These are phyloP conservation scores for Bombardia bombarda DNA, from an alignment of 495 filamentous ascomycete species.

Conservation along the genomic window DNA sequence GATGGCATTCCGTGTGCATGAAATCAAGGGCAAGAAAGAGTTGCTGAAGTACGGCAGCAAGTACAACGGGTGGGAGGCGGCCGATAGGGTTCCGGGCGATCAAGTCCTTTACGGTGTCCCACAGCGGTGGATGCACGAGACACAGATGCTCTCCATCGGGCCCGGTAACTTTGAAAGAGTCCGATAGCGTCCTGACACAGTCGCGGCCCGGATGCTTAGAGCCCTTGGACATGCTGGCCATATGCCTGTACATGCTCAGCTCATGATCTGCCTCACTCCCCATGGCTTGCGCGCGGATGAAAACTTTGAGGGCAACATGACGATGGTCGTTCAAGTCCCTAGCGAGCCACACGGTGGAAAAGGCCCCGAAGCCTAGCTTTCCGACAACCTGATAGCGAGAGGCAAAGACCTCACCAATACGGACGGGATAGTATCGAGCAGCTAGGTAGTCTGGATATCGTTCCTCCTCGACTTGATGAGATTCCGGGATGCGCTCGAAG, in stretches of 20 bases:
- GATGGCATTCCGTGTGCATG: conserved; percentile 30
- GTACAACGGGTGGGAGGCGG: conserved; percentile 18
- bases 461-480: conserved; percentile 25
- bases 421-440: conserved; percentile 40
- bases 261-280: conserved; percentile 28
- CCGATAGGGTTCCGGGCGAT: conserved; percentile 20
- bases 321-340: conserved; percentile 34
- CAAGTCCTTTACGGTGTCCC: conserved; percentile 25
- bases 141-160: conserved; percentile 34
- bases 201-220: conserved; percentile 26
- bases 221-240: conserved; percentile 17
- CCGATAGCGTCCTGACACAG: conserved; percentile 29
- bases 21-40: conserved; percentile 34
- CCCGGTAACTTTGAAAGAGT: conserved; percentile 31
- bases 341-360: conserved; percentile 48
- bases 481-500: not conserved
- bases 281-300: conserved; percentile 18
- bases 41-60: conserved; percentile 24
- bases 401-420: conserved; percentile 40
- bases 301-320: conserved; percentile 38
- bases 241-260: conserved; percentile 30
- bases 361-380: conserved; percentile 47
- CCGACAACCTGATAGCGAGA: conserved; percentile 41
- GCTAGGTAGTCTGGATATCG: conserved; percentile 32
- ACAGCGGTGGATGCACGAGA: conserved; percentile 36